A percentile compares a stretch with the other conserved stretches of the same genome.
Evolutionary conservation across 1,139 yeast genomes (phyloP).

Genomic region (Blastobotrys niveus): DNA sequence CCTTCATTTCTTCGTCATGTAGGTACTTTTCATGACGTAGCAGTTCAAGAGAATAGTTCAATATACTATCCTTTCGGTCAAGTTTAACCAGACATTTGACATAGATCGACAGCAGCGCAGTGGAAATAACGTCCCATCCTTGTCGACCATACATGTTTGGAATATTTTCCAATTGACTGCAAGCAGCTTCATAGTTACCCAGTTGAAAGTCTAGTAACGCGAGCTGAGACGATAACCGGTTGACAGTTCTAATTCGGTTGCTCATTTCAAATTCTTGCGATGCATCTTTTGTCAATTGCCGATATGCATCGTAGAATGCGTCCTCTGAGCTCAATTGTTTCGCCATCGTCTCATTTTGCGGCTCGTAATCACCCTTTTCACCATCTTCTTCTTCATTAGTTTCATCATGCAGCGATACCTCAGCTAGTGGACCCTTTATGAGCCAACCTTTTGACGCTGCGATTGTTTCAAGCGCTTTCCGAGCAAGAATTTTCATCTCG

Average conservation of each 20-base stretch:
- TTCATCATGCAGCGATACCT: slow-evolving; percentile 30
- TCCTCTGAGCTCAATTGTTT: slow-evolving; percentile 18
- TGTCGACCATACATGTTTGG: slow-evolving; percentile 60
- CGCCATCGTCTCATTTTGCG: slow-evolving; percentile 18
- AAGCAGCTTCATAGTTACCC: slow-evolving; percentile 55
- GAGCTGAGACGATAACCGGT: slow-evolving; percentile 72
- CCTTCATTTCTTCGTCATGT: slow-evolving; percentile 17
- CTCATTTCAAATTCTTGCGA: slow-evolving; percentile 46
- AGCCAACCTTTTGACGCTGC: slow-evolving; percentile 33
- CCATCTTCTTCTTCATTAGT: slow-evolving; percentile 16
- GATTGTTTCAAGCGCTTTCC: slow-evolving; percentile 35
- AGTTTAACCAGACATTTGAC: slow-evolving; percentile 60
- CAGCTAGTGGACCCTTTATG: slow-evolving; percentile 43
- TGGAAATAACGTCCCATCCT: slow-evolving; percentile 74
- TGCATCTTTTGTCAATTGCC: slow-evolving; percentile 42
- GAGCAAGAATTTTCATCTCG: slow-evolving; percentile 33
- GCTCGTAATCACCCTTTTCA: slow-evolving; percentile 16
- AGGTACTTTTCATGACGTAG: slow-evolving; percentile 27
- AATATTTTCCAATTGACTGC: slow-evolving; percentile 57
- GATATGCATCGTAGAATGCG: slow-evolving; percentile 34
- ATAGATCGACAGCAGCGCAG: slow-evolving; percentile 56
- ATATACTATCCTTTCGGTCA: slow-evolving; percentile 25
- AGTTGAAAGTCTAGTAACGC: slow-evolving; percentile 63
- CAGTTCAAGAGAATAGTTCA: slow-evolving; percentile 31
- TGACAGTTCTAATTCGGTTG: slow-evolving; percentile 57